These are phyloP conservation scores for Danielia reshetovae DNA, from an alignment of 805 yeast genomes.

Conservation along the genomic window DNA sequence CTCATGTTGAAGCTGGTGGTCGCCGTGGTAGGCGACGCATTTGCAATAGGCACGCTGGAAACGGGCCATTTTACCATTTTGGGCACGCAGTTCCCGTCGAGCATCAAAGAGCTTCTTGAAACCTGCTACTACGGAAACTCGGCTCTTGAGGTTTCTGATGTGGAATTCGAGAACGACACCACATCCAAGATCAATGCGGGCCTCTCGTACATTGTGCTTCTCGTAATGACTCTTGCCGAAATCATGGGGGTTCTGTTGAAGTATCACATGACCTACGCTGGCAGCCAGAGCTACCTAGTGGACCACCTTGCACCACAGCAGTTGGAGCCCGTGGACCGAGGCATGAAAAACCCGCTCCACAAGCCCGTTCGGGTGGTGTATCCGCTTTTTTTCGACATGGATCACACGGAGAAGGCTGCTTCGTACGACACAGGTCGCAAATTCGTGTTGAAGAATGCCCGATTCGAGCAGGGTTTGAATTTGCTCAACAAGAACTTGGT, in stretches of 20 bases:
- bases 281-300: conserved; percentile 19
- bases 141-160: not conserved
- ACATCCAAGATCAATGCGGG: conserved; percentile 31
- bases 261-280: conserved; percentile 24
- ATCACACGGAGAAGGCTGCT: conserved; percentile 17
- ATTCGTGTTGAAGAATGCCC: conserved; percentile 15
- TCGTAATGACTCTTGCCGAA: conserved; percentile 22
- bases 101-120: conserved; percentile 25
- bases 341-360: not conserved
- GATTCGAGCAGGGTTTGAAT: conserved; percentile 31
- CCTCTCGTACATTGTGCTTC: conserved; percentile 26
- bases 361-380: conserved; percentile 9
- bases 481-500: conserved; percentile 31
- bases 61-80: conserved; percentile 25
- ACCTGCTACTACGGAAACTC: conserved; percentile 24
- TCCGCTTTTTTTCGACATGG: conserved; percentile 28
- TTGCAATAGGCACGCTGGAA: conserved; percentile 22
- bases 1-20: conserved; percentile 13
- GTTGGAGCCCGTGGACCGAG: conserved; percentile 1
- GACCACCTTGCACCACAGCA: conserved; percentile 17
- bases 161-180: conserved; percentile 1
- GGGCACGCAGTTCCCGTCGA: conserved; percentile 35
- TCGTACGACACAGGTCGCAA: conserved; percentile 4
- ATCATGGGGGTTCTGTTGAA: conserved; percentile 24
- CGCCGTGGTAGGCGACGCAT: conserved; percentile 19